Evolutionary conservation across 176 grass and related monocot genomes (phyloP).

Genomic region (Luzula sylvatica): DNA sequence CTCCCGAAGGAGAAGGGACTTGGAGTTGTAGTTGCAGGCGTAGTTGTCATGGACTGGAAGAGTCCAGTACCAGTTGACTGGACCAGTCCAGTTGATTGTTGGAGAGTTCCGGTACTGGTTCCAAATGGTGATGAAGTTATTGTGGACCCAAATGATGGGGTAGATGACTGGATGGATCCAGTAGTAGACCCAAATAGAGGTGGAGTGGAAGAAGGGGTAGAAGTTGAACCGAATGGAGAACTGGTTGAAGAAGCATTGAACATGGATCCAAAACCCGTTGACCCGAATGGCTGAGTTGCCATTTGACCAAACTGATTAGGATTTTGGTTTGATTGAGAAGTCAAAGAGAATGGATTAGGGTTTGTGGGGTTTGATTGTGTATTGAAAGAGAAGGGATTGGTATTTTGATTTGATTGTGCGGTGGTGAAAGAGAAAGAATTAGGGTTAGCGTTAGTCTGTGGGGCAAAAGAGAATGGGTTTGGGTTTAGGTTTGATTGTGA

Average conservation of each 20-base stretch:
- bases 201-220: neutral
- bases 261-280: no score
- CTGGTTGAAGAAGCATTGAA: no score
- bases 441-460: slow-evolving; percentile 1
- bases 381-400: neutral
- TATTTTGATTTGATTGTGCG: slow-evolving; percentile 9
- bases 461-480: neutral
- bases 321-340: neutral
- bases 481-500: slow-evolving; percentile 8
- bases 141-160: no score
- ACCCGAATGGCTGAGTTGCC: no score
- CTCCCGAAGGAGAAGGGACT: slow-evolving; percentile 7
- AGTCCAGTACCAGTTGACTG: no score
- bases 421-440: slow-evolving; percentile 3
- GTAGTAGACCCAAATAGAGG: slow-evolving; percentile 8
- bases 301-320: neutral
- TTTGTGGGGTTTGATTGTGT: slow-evolving; percentile 12
- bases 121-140: neutral
- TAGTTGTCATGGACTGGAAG: neutral
- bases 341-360: neutral
- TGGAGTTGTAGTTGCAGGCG: neutral
- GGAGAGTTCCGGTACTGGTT: slow-evolving; percentile 1
- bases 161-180: no score
- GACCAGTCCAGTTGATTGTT: no score
- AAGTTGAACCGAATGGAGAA: slow-evolving; percentile 14